Percentiles rank a stretch among this genome's conserved stretches.
Conservation (phyloP, 2,329 filamentous ascomycete genomes). For the Penicillium brevicompactum region DNA sequence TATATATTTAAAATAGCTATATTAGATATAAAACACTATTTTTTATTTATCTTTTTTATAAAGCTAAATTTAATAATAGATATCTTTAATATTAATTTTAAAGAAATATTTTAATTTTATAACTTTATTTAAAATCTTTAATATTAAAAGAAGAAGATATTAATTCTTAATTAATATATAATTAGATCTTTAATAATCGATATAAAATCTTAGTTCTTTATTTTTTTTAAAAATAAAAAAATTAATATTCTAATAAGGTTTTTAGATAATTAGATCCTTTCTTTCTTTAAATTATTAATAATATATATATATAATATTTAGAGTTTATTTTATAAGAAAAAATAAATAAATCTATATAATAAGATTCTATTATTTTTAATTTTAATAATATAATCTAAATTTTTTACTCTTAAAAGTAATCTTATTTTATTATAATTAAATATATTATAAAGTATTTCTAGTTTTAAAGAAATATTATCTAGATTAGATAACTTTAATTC, state of each 20-base stretch:
- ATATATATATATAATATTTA: not conserved
- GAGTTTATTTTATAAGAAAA: no score
- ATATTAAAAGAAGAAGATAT: not conserved
- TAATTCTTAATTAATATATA: no score
- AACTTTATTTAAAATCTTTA: not conserved
- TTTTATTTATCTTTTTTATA: not conserved
- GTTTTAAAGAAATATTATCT: no score
- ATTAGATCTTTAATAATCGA: no score
- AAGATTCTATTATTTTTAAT: not conserved
- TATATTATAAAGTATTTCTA: not conserved
- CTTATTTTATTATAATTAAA: not conserved
- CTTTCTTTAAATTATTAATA: not conserved
- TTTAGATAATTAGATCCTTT: not conserved
- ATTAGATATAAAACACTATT: not conserved
- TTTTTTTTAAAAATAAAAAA: not conserved
- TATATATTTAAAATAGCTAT: no score
- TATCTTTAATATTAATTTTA: not conserved
- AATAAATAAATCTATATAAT: not conserved
- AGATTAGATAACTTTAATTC: no score
- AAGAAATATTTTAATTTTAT: not conserved
- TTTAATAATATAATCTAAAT: not conserved
- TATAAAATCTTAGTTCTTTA: no score
- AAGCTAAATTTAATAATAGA: not conserved
- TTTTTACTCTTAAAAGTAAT: not conserved
- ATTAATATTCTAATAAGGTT: not conserved